These are phyloP conservation scores for Clavispora fructus DNA, from an alignment of 805 yeast genomes.

Conservation along the genomic window DNA sequence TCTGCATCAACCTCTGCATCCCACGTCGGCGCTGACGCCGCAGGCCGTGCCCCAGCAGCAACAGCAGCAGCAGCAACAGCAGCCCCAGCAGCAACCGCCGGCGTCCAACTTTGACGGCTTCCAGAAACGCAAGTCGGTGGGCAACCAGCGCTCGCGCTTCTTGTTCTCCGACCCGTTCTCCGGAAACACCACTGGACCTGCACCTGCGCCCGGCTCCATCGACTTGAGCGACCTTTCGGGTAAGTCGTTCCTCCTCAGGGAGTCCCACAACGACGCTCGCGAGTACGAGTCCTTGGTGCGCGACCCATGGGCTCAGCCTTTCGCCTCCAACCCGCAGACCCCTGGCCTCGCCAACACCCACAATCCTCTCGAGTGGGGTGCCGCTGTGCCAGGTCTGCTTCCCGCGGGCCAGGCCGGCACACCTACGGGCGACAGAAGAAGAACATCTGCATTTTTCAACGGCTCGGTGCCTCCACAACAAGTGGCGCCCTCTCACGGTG, in stretches of 20 bases:
- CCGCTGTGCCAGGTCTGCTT: slow-evolving; percentile 1
- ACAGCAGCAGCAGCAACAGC: slow-evolving; percentile 2
- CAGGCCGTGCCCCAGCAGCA: neutral
- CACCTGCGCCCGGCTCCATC: slow-evolving; percentile 21
- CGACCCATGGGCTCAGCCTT: slow-evolving; percentile 36
- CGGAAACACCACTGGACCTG: slow-evolving; percentile 11
- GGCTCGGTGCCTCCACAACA: slow-evolving; percentile 15
- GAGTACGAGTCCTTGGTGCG: slow-evolving; percentile 45
- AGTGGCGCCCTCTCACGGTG: slow-evolving; percentile 7
- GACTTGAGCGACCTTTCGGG: slow-evolving; percentile 35
- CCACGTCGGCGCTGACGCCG: slow-evolving; percentile 3
- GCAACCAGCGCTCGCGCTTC: slow-evolving; percentile 61
- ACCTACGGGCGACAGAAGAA: slow-evolving; percentile 37
- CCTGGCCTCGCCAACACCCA: slow-evolving; percentile 21
- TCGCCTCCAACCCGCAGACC: slow-evolving; percentile 36
- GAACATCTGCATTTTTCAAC: slow-evolving; percentile 48
- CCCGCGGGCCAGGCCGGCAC: slow-evolving; percentile 9
- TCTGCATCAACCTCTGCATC: slow-evolving; percentile 3
- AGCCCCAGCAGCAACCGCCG: slow-evolving; percentile 9
- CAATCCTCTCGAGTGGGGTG: slow-evolving; percentile 13
- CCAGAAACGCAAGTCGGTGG: slow-evolving; percentile 50
- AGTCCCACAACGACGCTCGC: slow-evolving; percentile 41
- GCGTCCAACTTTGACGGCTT: slow-evolving; percentile 10
- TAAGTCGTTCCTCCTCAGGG: slow-evolving; percentile 41
- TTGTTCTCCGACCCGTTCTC: slow-evolving; percentile 60